Conservation (phyloP, 305 asterid species). For the Fraxinus baroniana region DNA sequence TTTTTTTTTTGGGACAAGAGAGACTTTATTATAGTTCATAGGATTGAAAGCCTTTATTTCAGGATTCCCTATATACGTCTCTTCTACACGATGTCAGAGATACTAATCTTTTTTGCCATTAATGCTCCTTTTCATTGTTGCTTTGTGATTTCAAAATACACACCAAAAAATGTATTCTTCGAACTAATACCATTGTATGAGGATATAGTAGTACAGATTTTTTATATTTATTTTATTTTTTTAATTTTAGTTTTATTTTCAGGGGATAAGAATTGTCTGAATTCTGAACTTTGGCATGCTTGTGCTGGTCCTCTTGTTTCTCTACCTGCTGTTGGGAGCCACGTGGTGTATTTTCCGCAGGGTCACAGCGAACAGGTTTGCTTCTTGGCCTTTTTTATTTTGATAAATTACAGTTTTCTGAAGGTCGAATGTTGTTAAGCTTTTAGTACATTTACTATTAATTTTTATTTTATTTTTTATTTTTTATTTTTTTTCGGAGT, state of each 20-base stretch:
- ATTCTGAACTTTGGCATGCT: slow-evolving; percentile 90
- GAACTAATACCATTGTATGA: not conserved
- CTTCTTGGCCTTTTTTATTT: slow-evolving; percentile 6
- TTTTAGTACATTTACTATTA: not conserved
- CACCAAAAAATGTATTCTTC: not conserved
- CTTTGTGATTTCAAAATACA: not conserved
- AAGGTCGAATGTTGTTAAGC: not conserved
- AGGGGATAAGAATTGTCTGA: slow-evolving; percentile 59
- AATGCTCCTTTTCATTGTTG: not conserved
- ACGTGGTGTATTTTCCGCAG: slow-evolving; percentile 80
- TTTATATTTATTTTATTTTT: not conserved
- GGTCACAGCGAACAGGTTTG: slow-evolving; percentile 83
- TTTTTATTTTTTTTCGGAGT: too few relatives aligned
- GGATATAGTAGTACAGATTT: not conserved
- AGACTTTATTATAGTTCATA: not conserved
- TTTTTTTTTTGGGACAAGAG: not conserved
- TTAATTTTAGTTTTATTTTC: slow-evolving; percentile 25
- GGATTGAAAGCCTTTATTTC: not conserved
- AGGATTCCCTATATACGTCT: not conserved
- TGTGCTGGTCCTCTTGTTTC: slow-evolving; percentile 95
- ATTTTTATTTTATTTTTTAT: too few relatives aligned
- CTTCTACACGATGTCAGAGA: not conserved
- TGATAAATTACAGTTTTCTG: not conserved
- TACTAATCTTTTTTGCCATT: slow-evolving; percentile 12
- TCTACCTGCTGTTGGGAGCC: slow-evolving; percentile 70